Evolutionary conservation across 2,329 filamentous ascomycete species (phyloP), one percentile per base, ranked within the genome.

Genomic region (Aspergillus flavus): DNA sequence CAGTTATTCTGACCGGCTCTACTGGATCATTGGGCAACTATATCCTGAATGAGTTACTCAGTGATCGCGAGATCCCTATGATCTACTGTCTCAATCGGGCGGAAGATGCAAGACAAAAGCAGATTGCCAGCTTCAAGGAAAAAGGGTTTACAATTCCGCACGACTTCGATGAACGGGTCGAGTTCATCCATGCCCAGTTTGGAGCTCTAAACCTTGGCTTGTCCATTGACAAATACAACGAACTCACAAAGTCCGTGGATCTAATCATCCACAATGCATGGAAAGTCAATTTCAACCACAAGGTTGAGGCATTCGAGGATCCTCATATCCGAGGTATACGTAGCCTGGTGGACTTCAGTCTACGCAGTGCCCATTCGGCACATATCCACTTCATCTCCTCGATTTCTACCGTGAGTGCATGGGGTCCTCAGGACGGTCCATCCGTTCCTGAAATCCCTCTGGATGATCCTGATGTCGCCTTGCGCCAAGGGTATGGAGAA

Each of bases 251-350:
- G 10, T 36, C 56, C 1, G 71, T 70, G 1, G 63, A 70, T 55
- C 66, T 64, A 0, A 63, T 77, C 21, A 58, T 71, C 4, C 75
- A 77, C 66, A 76, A 76, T 60, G 69, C 71, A 1, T 77, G 75
- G 75, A 65, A 59, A 2, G 70, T 77, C 6, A 67, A 76, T 63
- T 75, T 76, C 65, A 76, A 76, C 61, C 66, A 63, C n/a, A 57
- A 66, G 23, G 58, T 76, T 6, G 19, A 57, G 10, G 68, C 71
- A 14, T 77, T 74, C 58, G 45, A 48, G 21, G 69, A 73, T 0
- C 58, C 65, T 4, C 71, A 75, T 21, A 66, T 76, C n/a, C 61
- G 57, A 9, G 67, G 66, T 30, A 62, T 75, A 5, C 66, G 65
- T n/a, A 67, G 63, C 16, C 57, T 77, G 0, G 58, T 76, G 11